Conservation (phyloP, 371 early-diverging fungal species). For the Choanephora cucurbitarum region DNA sequence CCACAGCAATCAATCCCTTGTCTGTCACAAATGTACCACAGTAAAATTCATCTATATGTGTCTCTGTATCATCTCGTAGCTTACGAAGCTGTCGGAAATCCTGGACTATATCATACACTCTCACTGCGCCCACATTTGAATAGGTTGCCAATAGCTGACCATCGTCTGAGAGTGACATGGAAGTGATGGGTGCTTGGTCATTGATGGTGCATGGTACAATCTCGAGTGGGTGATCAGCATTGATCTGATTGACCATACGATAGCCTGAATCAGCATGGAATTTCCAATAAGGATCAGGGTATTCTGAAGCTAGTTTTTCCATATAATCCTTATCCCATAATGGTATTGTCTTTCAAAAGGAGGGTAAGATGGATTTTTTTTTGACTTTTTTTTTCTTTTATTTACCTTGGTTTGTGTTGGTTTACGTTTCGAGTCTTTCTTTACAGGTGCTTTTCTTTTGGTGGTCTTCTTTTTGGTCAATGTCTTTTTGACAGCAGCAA, state of each 20-base stretch:
- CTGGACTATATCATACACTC: slow-evolving; percentile 74
- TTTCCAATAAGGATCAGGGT: slow-evolving; percentile 68
- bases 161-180: slow-evolving; percentile 80
- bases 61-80: slow-evolving; percentile 74
- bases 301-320: slow-evolving; percentile 45
- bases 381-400: slow-evolving; percentile 29
- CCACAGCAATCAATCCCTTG: slow-evolving; percentile 35
- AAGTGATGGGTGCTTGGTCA: slow-evolving; percentile 66
- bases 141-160: slow-evolving; percentile 84
- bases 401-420: slow-evolving; percentile 57
- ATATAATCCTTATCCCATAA: slow-evolving; percentile 47
- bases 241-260: slow-evolving; percentile 61
- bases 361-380: slow-evolving; percentile 6
- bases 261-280: slow-evolving; percentile 49
- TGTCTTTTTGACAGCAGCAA: slow-evolving; percentile 5
- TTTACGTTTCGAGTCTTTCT: slow-evolving; percentile 39
- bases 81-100: slow-evolving; percentile 68
- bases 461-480: slow-evolving; percentile 8
- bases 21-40: slow-evolving; percentile 71
- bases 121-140: slow-evolving; percentile 73
- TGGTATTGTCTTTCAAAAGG: no score
- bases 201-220: slow-evolving; percentile 49
- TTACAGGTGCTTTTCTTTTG: slow-evolving; percentile 3
- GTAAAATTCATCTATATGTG: slow-evolving; percentile 88
- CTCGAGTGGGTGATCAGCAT: slow-evolving; percentile 62